A percentile compares a stretch with the other conserved stretches of the same genome.
These are phyloP conservation scores for Lentinula raphanica DNA, from an alignment of 768 basidiomycete species.

Conservation along the genomic window DNA sequence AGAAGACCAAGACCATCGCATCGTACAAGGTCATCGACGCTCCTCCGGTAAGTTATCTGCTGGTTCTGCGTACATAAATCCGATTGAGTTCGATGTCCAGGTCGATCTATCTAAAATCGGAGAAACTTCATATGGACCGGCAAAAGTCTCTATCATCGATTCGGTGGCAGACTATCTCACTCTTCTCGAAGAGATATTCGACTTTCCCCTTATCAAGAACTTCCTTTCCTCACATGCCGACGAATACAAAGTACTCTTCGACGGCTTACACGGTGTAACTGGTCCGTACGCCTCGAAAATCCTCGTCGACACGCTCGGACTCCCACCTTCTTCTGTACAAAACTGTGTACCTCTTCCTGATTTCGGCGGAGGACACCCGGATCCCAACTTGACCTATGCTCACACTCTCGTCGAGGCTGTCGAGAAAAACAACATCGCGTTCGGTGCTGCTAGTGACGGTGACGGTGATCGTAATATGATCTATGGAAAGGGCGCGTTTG, in stretches of 20 bases:
- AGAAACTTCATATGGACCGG: constrained; percentile 73
- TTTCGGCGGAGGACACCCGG: constrained; percentile 97
- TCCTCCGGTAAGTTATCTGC: constrained; percentile 48
- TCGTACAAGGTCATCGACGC: constrained; percentile 83
- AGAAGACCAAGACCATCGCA: constrained; percentile 81
- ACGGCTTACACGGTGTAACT: constrained; percentile 94
- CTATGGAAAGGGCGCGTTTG: constrained; percentile 96
- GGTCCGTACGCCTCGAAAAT: constrained; percentile 93
- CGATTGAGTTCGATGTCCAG: constrained; percentile 30
- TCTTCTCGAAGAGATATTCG: constrained; percentile 86
- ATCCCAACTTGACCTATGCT: constrained; percentile 97
- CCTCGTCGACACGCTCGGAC: constrained; percentile 76
- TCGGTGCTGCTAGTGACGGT: constrained; percentile 96
- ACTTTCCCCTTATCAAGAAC: constrained; percentile 85
- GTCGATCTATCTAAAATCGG: constrained; percentile 84
- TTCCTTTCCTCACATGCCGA: constrained; percentile 71
- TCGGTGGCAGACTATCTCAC: constrained; percentile 85
- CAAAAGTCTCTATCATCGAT: constrained; percentile 88
- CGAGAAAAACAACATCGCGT: constrained; percentile 78
- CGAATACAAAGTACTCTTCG: constrained; percentile 86
- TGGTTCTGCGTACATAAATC: neutral
- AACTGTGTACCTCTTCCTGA: constrained; percentile 90
- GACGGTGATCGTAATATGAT: constrained; percentile 99
- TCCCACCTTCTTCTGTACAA: constrained; percentile 77
- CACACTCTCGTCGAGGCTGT: constrained; percentile 90